phyloP scores from a whole-genome alignment of 2,329 filamentous ascomycete species.

The Dactylellina parvicollis region DNA sequence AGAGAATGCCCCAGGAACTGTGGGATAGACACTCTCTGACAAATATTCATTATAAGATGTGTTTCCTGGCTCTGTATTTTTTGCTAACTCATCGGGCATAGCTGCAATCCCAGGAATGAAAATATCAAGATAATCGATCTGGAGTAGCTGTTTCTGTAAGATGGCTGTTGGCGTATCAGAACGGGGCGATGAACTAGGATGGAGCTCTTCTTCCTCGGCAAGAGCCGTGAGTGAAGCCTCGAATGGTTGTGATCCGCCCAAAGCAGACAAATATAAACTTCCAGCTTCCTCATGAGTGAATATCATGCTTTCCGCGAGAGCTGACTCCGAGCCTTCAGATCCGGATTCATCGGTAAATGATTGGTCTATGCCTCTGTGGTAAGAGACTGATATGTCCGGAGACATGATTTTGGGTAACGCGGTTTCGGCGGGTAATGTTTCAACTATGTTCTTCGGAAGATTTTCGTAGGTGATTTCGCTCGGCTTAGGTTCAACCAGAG shows the following conservation, averaged over 20 bases:
- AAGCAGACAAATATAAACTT: slow-evolving; percentile 73
- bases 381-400: slow-evolving; percentile 31
- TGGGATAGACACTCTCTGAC: slow-evolving; percentile 66
- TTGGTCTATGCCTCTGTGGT: slow-evolving; percentile 26
- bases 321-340: slow-evolving; percentile 62
- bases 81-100: neutral
- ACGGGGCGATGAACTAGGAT: neutral
- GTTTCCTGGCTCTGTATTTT: neutral
- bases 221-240: slow-evolving; percentile 23
- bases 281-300: slow-evolving; percentile 83
- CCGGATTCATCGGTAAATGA: slow-evolving; percentile 58
- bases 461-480: slow-evolving; percentile 16
- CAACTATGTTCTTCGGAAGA: slow-evolving; percentile 56
- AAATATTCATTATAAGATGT: slow-evolving; percentile 48
- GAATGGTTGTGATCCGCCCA: slow-evolving; percentile 52
- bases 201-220: slow-evolving; percentile 5
- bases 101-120: slow-evolving; percentile 58
- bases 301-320: slow-evolving; percentile 72
- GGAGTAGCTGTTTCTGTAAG: slow-evolving; percentile 60
- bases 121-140: slow-evolving; percentile 60
- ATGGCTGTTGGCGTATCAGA: slow-evolving; percentile 39
- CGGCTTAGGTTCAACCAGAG: neutral
- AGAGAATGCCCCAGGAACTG: slow-evolving; percentile 72
- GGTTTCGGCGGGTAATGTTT: slow-evolving; percentile 14
- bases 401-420: slow-evolving; percentile 44